A percentile compares a stretch with the other conserved stretches of the same genome.
These are phyloP conservation scores for Rhizoclosmatium globosum DNA, from an alignment of 192 early-diverging fungal genomes.

Conservation along the genomic window DNA sequence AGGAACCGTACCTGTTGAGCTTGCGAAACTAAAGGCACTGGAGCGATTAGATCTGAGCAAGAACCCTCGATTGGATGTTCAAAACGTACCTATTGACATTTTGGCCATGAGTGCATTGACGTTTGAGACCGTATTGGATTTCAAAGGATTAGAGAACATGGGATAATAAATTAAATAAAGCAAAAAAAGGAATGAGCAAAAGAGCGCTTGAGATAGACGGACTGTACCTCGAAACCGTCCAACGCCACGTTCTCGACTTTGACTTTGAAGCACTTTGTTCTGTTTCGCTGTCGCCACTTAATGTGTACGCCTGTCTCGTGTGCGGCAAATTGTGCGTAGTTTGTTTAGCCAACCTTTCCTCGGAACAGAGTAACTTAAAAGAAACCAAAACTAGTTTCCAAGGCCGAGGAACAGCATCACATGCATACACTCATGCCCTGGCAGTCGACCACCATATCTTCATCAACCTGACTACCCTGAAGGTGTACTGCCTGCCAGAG, in stretches of 20 bases:
- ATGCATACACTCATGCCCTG: conserved; percentile 96
- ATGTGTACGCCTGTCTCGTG: conserved; percentile 95
- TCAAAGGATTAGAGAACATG: no score
- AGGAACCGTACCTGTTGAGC: no score
- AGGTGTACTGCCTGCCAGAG: conserved; percentile 93
- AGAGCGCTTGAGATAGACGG: background rate
- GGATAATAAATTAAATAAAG: no score
- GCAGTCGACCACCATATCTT: conserved; percentile 96
- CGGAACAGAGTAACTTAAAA: background rate
- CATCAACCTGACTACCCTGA: conserved; percentile 87
- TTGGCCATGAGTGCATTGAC: no score
- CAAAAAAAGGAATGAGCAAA: no score
- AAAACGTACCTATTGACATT: no score
- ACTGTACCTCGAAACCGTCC: conserved; percentile 85
- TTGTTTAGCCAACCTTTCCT: conserved; percentile 67
- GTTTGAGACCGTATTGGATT: no score
- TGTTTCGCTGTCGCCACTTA: conserved; percentile 90
- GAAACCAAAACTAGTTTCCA: conserved; percentile 3
- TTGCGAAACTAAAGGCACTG: no score
- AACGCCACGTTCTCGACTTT: conserved; percentile 90
- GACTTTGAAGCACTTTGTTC: conserved; percentile 99
- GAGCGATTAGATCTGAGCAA: no score
- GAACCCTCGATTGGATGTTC: no score
- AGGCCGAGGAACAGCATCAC: conserved; percentile 87
- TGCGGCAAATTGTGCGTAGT: conserved; percentile 79